A percentile compares a stretch with the other conserved stretches of the same genome.
Evolutionary conservation across 805 yeast species (phyloP).

Genomic region (Candida broadrunensis): DNA sequence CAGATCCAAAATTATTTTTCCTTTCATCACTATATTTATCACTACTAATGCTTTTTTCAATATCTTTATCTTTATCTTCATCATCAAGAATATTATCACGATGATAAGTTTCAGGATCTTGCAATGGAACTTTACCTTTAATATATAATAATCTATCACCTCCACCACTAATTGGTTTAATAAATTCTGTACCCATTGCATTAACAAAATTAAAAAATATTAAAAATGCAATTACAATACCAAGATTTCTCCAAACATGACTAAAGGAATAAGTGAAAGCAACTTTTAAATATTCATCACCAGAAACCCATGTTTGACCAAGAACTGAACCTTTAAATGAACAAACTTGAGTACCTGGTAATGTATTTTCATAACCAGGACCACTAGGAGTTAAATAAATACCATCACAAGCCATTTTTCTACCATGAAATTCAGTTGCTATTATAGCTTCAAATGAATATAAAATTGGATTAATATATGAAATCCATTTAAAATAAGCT

Average conservation of each 20-base stretch:
- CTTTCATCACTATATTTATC: not conserved
- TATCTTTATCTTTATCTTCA: constrained; percentile 9
- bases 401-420: constrained; percentile 23
- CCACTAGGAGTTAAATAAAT: constrained; percentile 20
- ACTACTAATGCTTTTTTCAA: not conserved
- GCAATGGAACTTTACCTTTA: no score
- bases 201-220: constrained; percentile 16
- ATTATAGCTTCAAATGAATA: constrained; percentile 28
- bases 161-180: constrained; percentile 29
- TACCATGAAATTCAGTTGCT: constrained; percentile 28
- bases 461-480: constrained; percentile 32
- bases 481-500: constrained; percentile 35
- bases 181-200: constrained; percentile 23
- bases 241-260: constrained; percentile 48
- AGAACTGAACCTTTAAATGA: constrained; percentile 15
- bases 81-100: constrained; percentile 3
- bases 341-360: constrained; percentile 15
- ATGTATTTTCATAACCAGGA: constrained; percentile 17
- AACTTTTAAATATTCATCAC: constrained; percentile 33
- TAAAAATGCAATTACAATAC: constrained; percentile 35
- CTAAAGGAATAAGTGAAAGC: constrained; percentile 32
- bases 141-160: constrained; percentile 29
- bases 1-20: not conserved
- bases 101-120: constrained; percentile 4
- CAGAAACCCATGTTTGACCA: constrained; percentile 19